These are phyloP conservation scores for Terfezia boudieri DNA, from an alignment of 495 filamentous ascomycete species.

Conservation along the genomic window DNA sequence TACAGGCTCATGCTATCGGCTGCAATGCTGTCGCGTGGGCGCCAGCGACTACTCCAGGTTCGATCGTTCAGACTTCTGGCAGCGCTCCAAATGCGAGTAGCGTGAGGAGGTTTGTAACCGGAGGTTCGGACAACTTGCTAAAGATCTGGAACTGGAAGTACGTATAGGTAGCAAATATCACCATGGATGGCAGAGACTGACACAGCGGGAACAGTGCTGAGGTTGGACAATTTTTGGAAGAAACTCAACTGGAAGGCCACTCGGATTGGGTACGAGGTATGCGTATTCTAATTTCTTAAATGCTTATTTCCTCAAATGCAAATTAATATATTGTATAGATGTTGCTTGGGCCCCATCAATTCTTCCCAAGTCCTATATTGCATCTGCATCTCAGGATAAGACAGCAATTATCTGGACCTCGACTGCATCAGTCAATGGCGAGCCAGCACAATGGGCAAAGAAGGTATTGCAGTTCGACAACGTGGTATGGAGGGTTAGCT, in stretches of 20 bases:
- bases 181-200: not conserved
- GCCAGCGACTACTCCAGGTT: slow-evolving; percentile 56
- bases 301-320: not conserved
- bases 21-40: slow-evolving; percentile 95
- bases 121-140: slow-evolving; percentile 76
- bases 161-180: not conserved
- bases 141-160: slow-evolving; percentile 58
- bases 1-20: slow-evolving; percentile 76
- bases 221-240: slow-evolving; percentile 29
- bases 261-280: slow-evolving; percentile 68
- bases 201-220: slow-evolving; percentile 24
- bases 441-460: slow-evolving; percentile 52
- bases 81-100: slow-evolving; percentile 37
- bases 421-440: slow-evolving; percentile 9
- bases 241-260: slow-evolving; percentile 45
- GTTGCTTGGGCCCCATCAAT: slow-evolving; percentile 92
- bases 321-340: slow-evolving; percentile 24
- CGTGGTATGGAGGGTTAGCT: slow-evolving; percentile 88
- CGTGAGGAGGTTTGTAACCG: slow-evolving; percentile 66
- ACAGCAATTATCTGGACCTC: slow-evolving; percentile 93
- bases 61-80: slow-evolving; percentile 35
- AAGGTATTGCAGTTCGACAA: slow-evolving; percentile 69
- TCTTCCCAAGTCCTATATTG: slow-evolving; percentile 85
- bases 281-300: not conserved
- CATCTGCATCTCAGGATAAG: slow-evolving; percentile 83